Evolutionary conservation across 164 flowering plant species (phyloP).

Genomic region (Taxillus chinensis): DNA sequence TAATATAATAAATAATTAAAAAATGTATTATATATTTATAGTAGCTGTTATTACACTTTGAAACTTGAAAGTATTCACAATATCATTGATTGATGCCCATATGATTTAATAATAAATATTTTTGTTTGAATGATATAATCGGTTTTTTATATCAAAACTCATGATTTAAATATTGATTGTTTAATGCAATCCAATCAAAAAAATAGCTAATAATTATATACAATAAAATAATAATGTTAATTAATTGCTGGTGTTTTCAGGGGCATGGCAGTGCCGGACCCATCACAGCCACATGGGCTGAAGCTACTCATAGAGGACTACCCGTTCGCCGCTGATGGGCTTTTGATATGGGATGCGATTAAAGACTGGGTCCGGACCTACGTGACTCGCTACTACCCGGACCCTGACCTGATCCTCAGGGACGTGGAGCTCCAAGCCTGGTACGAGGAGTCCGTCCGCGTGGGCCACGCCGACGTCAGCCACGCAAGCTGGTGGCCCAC

Average conservation of each 20-base stretch:
- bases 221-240: no score
- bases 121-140: no score
- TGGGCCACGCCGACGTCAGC: slow-evolving; percentile 73
- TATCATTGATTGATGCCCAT: no score
- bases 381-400: slow-evolving; percentile 64
- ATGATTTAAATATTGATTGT: no score
- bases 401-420: slow-evolving; percentile 22
- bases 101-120: no score
- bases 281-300: slow-evolving; percentile 69
- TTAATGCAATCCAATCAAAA: no score
- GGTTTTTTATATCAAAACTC: no score
- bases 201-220: no score
- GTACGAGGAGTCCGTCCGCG: slow-evolving; percentile 72
- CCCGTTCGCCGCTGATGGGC: slow-evolving; percentile 87
- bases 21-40: no score
- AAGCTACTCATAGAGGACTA: slow-evolving; percentile 69
- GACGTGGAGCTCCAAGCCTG: slow-evolving; percentile 85
- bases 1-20: no score
- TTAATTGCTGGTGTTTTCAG: slow-evolving; percentile 15
- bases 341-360: slow-evolving; percentile 75
- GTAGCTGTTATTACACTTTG: no score
- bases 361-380: slow-evolving; percentile 62
- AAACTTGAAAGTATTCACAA: no score
- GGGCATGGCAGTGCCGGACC: slow-evolving; percentile 78
- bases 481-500: slow-evolving; percentile 79